Evolutionary conservation across 352 stramenopile genomes (phyloP).

Genomic region (Globisporangium middletonii): DNA sequence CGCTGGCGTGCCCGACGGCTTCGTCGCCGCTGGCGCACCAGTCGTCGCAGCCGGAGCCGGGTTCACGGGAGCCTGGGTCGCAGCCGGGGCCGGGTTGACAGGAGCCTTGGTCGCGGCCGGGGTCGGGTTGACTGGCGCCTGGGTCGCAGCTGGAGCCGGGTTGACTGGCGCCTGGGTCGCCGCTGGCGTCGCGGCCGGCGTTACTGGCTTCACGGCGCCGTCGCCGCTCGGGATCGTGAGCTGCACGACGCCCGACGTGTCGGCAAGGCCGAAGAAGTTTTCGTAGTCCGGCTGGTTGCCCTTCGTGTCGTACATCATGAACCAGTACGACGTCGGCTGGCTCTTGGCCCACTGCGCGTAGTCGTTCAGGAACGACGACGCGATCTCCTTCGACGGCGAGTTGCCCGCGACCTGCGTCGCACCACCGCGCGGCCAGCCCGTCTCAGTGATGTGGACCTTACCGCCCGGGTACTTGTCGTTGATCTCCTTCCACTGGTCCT

Average conservation of each 20-base stretch:
- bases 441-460: slow-evolving; percentile 35
- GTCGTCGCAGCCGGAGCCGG: not conserved
- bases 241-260: slow-evolving; percentile 19
- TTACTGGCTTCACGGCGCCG: slow-evolving; percentile 1
- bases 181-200: not conserved
- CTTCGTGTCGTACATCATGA: slow-evolving; percentile 43
- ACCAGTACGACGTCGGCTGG: slow-evolving; percentile 27
- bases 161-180: not conserved
- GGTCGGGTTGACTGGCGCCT: not conserved
- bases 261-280: slow-evolving; percentile 35
- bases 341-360: slow-evolving; percentile 21
- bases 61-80: not conserved
- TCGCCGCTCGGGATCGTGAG: slow-evolving; percentile 20
- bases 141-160: not conserved
- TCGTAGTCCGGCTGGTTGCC: slow-evolving; percentile 28
- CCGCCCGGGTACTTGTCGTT: slow-evolving; percentile 22
- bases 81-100: not conserved
- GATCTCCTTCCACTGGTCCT: slow-evolving; percentile 27
- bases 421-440: slow-evolving; percentile 31
- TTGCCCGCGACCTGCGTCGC: slow-evolving; percentile 13
- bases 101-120: not conserved
- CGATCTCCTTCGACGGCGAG: slow-evolving; percentile 20
- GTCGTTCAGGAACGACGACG: slow-evolving; percentile 23
- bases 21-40: too few relatives aligned
- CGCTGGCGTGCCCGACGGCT: too few relatives aligned